A percentile compares a stretch with the other conserved stretches of the same genome.
Conservation (phyloP, 495 filamentous ascomycete species). For the Penicillium turbatum region DNA sequence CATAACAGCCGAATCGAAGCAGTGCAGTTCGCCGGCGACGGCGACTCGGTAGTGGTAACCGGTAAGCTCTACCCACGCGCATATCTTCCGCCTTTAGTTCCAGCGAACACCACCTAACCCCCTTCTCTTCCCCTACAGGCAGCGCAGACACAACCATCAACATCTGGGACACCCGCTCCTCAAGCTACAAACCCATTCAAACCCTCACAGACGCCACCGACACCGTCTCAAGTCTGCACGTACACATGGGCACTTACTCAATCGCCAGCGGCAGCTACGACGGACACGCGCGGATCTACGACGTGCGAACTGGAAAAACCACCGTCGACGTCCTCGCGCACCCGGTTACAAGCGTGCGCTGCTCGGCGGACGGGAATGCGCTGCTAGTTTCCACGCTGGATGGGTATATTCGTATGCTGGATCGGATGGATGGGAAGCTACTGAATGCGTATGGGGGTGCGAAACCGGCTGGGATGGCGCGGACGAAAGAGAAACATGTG, state of each 20-base stretch:
- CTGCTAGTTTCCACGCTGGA: slow-evolving; percentile 75
- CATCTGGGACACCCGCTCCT: slow-evolving; percentile 74
- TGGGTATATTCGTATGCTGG: slow-evolving; percentile 72
- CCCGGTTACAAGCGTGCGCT: slow-evolving; percentile 60
- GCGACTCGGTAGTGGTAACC: slow-evolving; percentile 62
- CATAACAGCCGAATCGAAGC: slow-evolving; percentile 71
- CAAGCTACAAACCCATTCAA: slow-evolving; percentile 67
- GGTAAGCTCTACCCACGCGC: slow-evolving; percentile 27
- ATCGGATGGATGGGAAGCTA: slow-evolving; percentile 66
- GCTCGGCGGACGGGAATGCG: slow-evolving; percentile 67
- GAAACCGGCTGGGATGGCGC: slow-evolving; percentile 13
- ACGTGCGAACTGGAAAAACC: slow-evolving; percentile 75
- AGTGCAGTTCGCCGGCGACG: slow-evolving; percentile 71
- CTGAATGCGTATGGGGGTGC: slow-evolving; percentile 63
- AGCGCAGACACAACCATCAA: slow-evolving; percentile 79
- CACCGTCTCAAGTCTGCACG: slow-evolving; percentile 59
- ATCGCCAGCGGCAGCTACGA: slow-evolving; percentile 73
- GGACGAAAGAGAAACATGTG: neutral
- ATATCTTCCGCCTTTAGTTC: no score
- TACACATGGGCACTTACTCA: slow-evolving; percentile 40
- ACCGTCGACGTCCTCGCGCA: slow-evolving; percentile 62
- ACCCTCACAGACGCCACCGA: slow-evolving; percentile 75
- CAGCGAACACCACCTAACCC: no score
- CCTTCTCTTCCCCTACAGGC: slow-evolving; percentile 36
- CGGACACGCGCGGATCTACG: slow-evolving; percentile 77